Percentiles rank a stretch among this genome's conserved stretches.
phyloP scores from a whole-genome alignment of 1,139 yeast genomes.

The Debaryomyces psychrophilus region DNA sequence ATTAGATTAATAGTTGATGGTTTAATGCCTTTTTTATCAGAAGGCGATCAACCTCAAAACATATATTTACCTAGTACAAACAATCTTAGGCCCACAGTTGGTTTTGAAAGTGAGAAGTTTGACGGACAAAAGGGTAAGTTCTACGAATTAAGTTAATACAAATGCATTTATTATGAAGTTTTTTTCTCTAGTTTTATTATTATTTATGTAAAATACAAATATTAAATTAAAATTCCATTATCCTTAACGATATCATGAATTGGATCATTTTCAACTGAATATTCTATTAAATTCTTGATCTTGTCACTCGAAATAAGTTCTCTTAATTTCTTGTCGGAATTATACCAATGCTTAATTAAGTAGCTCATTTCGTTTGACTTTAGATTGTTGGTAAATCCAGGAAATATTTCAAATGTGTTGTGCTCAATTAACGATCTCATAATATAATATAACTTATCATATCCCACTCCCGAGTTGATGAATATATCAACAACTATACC shows the following conservation, averaged over 20 bases:
- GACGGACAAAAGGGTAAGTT: constrained; percentile 54
- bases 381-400: constrained; percentile 47
- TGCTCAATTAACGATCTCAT: constrained; percentile 71
- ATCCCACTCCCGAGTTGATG: constrained; percentile 72
- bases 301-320: constrained; percentile 49
- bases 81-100: constrained; percentile 31
- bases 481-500: constrained; percentile 65
- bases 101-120: constrained; percentile 44
- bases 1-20: constrained; percentile 77
- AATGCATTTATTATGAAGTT: constrained; percentile 8
- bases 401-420: constrained; percentile 51
- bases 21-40: constrained; percentile 45
- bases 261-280: constrained; percentile 51
- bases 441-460: constrained; percentile 68
- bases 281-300: constrained; percentile 40
- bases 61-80: constrained; percentile 17
- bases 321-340: constrained; percentile 61
- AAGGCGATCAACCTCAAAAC: constrained; percentile 20
- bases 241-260: constrained; percentile 39
- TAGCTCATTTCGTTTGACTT: constrained; percentile 57
- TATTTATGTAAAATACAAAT: constrained; percentile 9
- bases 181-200: constrained; percentile 6
- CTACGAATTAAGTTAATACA: constrained; percentile 44
- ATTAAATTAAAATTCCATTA: constrained; percentile 18
- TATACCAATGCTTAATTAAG: constrained; percentile 68